A percentile compares a stretch with the other conserved stretches of the same genome.
These are phyloP conservation scores for Aspergillus sp. DNA, from an alignment of 2,329 filamentous ascomycete genomes.

Conservation along the genomic window DNA sequence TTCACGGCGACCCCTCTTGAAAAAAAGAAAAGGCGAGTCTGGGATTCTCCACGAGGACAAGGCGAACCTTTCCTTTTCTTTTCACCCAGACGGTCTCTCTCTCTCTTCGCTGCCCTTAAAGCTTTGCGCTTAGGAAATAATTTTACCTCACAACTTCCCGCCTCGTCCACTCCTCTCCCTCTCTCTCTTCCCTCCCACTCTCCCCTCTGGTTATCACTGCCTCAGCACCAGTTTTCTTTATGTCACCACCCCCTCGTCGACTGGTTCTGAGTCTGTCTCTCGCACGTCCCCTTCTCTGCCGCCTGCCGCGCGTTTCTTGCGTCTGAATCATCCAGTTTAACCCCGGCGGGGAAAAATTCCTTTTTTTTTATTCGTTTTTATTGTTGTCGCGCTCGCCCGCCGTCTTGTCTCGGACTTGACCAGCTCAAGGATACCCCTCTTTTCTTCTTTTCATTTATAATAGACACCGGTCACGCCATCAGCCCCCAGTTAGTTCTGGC, in stretches of 20 bases:
- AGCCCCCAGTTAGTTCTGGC: conserved; percentile 6
- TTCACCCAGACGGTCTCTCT: conserved; percentile 8
- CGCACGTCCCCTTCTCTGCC: conserved; percentile 43
- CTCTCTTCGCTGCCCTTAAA: neutral
- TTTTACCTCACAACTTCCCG: conserved; percentile 41
- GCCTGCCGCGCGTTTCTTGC: conserved; percentile 43
- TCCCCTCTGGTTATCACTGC: conserved; percentile 29
- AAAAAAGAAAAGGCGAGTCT: conserved; percentile 6
- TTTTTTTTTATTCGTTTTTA: conserved; percentile 9
- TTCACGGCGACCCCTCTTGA: neutral
- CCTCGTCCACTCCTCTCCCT: conserved; percentile 15
- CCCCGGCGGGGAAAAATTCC: conserved; percentile 17
- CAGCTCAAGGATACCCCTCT: neutral
- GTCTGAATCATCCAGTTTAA: conserved; percentile 20
- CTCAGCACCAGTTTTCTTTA: conserved; percentile 40
- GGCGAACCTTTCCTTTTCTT: conserved; percentile 15
- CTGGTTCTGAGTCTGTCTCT: conserved; percentile 21
- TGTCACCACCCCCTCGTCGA: conserved; percentile 36
- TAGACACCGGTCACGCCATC: neutral
- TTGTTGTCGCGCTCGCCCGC: neutral
- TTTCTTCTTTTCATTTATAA: conserved; percentile 5
- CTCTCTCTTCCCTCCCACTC: conserved; percentile 20
- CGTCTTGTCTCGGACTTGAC: neutral
- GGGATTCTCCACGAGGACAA: conserved; percentile 12
- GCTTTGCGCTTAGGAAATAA: conserved; percentile 40